Evolutionary conservation across 2,329 filamentous ascomycete species (phyloP).

Genomic region (Botrytis cinerea): DNA sequence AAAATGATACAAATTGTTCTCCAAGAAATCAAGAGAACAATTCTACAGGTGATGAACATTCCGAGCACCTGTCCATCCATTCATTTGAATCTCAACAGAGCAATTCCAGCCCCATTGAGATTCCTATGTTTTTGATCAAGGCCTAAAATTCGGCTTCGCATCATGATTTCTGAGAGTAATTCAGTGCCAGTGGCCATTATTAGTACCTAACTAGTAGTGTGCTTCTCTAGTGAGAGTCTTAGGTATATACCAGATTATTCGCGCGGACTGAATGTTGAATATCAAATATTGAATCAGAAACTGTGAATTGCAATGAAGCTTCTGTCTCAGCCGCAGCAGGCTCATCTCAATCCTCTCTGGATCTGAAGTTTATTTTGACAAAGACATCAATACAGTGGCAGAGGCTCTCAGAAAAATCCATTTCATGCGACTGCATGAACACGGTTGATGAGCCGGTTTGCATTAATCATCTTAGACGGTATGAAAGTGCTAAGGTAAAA

Average conservation of each 20-base stretch:
- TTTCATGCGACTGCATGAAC: not conserved
- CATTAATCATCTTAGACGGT: not conserved
- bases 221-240: not conserved
- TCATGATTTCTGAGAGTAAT: not conserved
- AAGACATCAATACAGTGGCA: not conserved
- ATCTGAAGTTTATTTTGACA: not conserved
- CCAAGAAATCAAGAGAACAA: too few species aligned
- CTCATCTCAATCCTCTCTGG: not conserved
- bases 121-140: not conserved
- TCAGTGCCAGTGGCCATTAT: not conserved
- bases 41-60: too few species aligned
- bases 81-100: not conserved
- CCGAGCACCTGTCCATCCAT: too few species aligned
- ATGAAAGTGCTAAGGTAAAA: too few species aligned
- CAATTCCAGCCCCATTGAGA: fast-evolving
- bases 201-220: fast-evolving
- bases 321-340: not conserved
- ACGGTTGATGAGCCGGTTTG: not conserved
- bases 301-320: fast-evolving
- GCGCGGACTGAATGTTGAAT: not conserved
- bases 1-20: too few species aligned
- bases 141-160: not conserved
- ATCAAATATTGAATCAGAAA: not conserved
- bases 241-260: not conserved
- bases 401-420: fast-evolving